These are phyloP conservation scores for Babesia bigemina DNA, from an alignment of 169 alveolate genomes.

Conservation along the genomic window DNA sequence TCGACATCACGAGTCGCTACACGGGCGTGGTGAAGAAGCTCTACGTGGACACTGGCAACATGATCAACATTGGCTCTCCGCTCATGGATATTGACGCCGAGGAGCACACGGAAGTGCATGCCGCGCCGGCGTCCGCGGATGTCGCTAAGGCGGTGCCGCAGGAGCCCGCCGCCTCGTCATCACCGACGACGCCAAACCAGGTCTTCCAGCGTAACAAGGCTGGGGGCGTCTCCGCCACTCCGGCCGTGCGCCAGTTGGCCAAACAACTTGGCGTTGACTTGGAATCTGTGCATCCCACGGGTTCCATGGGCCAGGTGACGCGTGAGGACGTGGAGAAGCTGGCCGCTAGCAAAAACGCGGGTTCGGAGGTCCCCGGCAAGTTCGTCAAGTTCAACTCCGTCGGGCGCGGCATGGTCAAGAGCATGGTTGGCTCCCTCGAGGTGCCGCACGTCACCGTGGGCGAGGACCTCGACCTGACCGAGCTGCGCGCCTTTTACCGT, in stretches of 20 bases:
- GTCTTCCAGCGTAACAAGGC: background rate
- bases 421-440: conserved; percentile 84
- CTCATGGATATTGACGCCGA: conserved; percentile 82
- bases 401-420: conserved; percentile 74
- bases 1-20: conserved; percentile 90
- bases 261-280: conserved; percentile 72
- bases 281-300: conserved; percentile 63
- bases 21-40: conserved; percentile 88
- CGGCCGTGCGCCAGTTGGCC: conserved; percentile 72
- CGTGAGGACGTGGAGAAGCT: conserved; percentile 61
- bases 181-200: background rate
- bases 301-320: conserved; percentile 66
- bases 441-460: conserved; percentile 82
- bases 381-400: conserved; percentile 54
- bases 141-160: background rate
- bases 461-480: conserved; percentile 74
- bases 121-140: background rate
- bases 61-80: conserved; percentile 79
- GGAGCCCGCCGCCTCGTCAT: background rate
- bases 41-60: conserved; percentile 83
- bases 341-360: background rate
- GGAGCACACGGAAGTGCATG: conserved; percentile 15
- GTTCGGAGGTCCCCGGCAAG: conserved; percentile 6
- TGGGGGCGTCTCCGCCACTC: conserved; percentile 55
- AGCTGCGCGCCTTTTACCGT: conserved; percentile 29